Conservation (phyloP, 2,329 filamentous ascomycete genomes). For the Leptographium wingfieldii region DNA sequence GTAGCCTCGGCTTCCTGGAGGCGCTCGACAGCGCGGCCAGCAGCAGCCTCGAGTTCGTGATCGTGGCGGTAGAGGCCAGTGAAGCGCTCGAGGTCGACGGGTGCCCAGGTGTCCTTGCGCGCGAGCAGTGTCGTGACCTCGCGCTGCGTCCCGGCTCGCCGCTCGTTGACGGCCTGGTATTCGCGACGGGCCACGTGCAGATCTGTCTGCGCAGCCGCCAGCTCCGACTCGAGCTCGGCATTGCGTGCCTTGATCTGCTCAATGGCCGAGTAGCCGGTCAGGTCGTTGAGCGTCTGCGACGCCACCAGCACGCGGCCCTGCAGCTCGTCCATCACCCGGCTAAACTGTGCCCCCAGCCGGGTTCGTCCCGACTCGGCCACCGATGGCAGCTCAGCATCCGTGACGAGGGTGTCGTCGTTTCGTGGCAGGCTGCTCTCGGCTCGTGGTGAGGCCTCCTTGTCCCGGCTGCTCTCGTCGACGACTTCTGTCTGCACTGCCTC, state of each 20-base stretch:
- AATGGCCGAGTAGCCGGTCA: constrained; percentile 89
- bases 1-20: constrained; percentile 66
- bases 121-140: constrained; percentile 92
- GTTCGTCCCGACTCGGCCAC: constrained; percentile 30
- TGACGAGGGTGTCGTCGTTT: too few relatives aligned
- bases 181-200: constrained; percentile 60
- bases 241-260: constrained; percentile 75
- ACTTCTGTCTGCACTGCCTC: neutral
- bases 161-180: constrained; percentile 74
- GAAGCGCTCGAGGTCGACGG: constrained; percentile 82
- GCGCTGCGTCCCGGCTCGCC: constrained; percentile 78
- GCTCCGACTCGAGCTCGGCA: constrained; percentile 46
- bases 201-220: constrained; percentile 45
- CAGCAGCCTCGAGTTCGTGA: constrained; percentile 82
- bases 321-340: constrained; percentile 72
- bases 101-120: constrained; percentile 84
- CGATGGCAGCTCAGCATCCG: constrained; percentile 26
- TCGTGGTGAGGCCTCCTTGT: neutral
- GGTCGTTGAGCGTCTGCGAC: constrained; percentile 79
- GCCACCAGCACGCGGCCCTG: constrained; percentile 77
- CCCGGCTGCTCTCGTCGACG: neutral
- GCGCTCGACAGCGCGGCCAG: constrained; percentile 56
- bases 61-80: constrained; percentile 84
- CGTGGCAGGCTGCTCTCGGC: neutral
- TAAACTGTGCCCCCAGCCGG: constrained; percentile 37